phyloP scores from a whole-genome alignment of 352 stramenopile species.

The Pythium sp. region DNA sequence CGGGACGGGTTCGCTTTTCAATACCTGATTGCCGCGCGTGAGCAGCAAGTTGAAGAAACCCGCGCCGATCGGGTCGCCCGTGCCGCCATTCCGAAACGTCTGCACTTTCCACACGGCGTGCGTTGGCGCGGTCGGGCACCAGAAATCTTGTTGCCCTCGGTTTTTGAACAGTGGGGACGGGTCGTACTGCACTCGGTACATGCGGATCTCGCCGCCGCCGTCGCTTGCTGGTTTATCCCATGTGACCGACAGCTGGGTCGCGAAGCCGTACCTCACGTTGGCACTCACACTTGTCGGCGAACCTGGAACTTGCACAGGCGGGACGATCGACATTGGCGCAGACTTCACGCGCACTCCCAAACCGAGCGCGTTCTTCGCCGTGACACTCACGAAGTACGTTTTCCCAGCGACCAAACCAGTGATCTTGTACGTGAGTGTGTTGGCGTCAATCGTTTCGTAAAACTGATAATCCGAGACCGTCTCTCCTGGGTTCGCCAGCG shows the following conservation, averaged over 20 bases:
- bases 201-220: conserved; percentile 55
- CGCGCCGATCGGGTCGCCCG: conserved; percentile 33
- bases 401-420: conserved; percentile 60
- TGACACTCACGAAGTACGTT: conserved; percentile 86
- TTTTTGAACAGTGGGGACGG: conserved; percentile 64
- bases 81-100: conserved; percentile 24
- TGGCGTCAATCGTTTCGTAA: conserved; percentile 67
- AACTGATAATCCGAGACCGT: conserved; percentile 55
- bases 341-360: conserved; percentile 38
- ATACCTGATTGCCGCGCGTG: conserved; percentile 38
- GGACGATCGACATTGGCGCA: conserved; percentile 41
- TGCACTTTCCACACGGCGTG: conserved; percentile 58
- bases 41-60: conserved; percentile 63
- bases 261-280: conserved; percentile 74
- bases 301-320: conserved; percentile 76
- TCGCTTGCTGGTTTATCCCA: conserved; percentile 53
- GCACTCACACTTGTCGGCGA: conserved; percentile 61
- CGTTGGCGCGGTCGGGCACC: conserved; percentile 52
- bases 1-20: conserved; percentile 82
- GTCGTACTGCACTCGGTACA: conserved; percentile 82
- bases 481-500: conserved; percentile 43
- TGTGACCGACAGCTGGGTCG: conserved; percentile 58
- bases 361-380: conserved; percentile 85
- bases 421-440: conserved; percentile 65
- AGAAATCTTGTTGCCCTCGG: conserved; percentile 58